Base-by-base conservation (phyloP, 2,329 filamentous ascomycete species). In the Penicillium sp. region DNA sequence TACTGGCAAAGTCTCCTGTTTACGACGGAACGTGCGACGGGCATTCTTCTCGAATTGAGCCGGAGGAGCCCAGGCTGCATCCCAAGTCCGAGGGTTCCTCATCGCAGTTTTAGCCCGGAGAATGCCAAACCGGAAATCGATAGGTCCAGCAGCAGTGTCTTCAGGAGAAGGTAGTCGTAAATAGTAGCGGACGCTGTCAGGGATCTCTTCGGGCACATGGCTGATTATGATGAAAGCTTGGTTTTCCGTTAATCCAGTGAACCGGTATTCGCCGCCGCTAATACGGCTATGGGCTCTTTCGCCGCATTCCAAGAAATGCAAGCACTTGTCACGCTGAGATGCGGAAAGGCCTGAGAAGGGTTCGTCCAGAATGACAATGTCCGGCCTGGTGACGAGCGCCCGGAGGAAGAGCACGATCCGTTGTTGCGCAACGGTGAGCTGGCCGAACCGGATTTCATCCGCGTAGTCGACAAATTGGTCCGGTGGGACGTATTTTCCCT, bases 151-250 rank as follows among this genome's bases (percentile, higher is more conserved):
- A 0, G 47, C 56, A 16, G 61, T 60, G 6, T 48, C 59, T 3
- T 36, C 19, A 14, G 58, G 61, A 5, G 66, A 68, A 2, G 92
- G 90, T 27, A 96, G 74, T 66, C 88, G 91, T 42, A 97, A 77
- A 86, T 88, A 97, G 65, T 95, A 83, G 39, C 89, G 75, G 19
- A 96, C 80, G 57, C 84, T 86, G 41, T 86, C 84, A 0, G 93
- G 93, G 9, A 97, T 87, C 69, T 99, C 93, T 61, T 95, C 90
- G 54, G 84, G 84, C 53, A 92, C 79, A 72, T 99, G 93, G 53
- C 89, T 93, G 52, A 97, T 92, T 56, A 91, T 89, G n/a, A 97
- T 80, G 46, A 99, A 72, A 0, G 90, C 90, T 71, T 97, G 92
- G 18, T 81, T 69, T 0, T 82, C 75, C 1, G 78, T 77, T 48